Evolutionary conservation across 495 filamentous ascomycete genomes (phyloP), one percentile per base, ranked within the genome.

Genomic region (Aspergillus panamensis): DNA sequence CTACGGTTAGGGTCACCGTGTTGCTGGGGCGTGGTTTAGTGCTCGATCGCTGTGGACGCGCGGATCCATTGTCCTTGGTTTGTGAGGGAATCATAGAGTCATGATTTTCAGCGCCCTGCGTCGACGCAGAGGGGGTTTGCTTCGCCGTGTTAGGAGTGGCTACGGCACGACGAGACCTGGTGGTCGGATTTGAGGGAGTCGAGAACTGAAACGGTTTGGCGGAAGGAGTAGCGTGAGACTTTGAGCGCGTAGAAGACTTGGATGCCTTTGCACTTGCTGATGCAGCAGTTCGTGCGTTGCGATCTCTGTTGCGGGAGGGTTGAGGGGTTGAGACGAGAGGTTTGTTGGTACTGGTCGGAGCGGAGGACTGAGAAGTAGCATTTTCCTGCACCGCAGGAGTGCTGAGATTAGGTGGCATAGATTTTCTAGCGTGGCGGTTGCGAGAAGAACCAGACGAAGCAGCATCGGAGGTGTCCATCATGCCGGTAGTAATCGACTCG

Each of bases 1-100:
- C 55, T 21, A 64, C 13, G 31, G 43, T 61, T 16, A 64, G 50
- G n/a, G 58, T 64, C 7, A 64, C 59, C 4, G 62, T 64, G 48
- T 61, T 64, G 47, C 55, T 61, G 32, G 8, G 31, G 16, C 37
- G 42, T 20, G 20, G 40, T 37, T 31, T 31, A 9, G 3, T 51
- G 31, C 25, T 56, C 3, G 53, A 35, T n/a, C 25, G 32, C 14
- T 47, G 53, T 3, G 53, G 21, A 31, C 19, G 48, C 17, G 19
- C 16, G 8, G 29, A 13, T 47, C 14, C 20, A 29, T 20, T 12
- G 29, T 44, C 3, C 10, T 52, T 42, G 25, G 25, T 5, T 13
- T 43, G 31, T 7, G 29, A 9, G 7, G 14, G 12, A 32, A 6
- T 17, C 7, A 19, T 16, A 20, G 19, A 49, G 0, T 3, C 14